Evolutionary conservation across 352 stramenopile genomes (phyloP).

Genomic region (Blastocystis sp.): DNA sequence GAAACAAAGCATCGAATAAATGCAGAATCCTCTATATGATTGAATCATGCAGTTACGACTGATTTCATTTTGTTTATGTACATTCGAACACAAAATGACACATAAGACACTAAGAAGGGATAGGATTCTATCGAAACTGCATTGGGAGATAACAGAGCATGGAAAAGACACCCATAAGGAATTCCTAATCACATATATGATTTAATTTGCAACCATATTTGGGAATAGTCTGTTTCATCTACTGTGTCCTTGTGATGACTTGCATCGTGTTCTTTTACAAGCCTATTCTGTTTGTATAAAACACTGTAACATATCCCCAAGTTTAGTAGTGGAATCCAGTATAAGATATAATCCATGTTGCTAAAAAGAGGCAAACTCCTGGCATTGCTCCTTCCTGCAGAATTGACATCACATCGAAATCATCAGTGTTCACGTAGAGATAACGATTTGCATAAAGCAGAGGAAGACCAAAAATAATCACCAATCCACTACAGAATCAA

Average conservation of each 20-base stretch:
- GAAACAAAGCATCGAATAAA: too few relatives aligned
- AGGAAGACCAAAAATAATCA: background rate
- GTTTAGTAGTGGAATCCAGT: constrained; percentile 40
- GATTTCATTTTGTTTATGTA: too few relatives aligned
- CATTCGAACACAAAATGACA: too few relatives aligned
- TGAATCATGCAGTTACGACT: too few relatives aligned
- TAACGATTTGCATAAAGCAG: constrained; percentile 41
- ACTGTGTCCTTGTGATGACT: background rate
- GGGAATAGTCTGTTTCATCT: background rate
- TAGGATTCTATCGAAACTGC: too few relatives aligned
- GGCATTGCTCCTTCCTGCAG: constrained; percentile 21
- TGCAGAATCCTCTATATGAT: too few relatives aligned
- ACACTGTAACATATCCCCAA: background rate
- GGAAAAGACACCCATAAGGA: too few relatives aligned
- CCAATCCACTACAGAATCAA: background rate
- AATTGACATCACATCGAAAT: constrained; percentile 48
- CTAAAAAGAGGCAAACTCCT: background rate
- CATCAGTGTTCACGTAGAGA: background rate
- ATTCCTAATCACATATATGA: too few relatives aligned
- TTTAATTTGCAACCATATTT: background rate
- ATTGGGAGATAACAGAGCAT: too few relatives aligned
- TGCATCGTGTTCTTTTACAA: background rate
- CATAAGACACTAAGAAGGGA: too few relatives aligned
- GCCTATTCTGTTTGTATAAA: background rate
- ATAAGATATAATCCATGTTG: constrained; percentile 33